A percentile compares a stretch with the other conserved stretches of the same genome.
These are phyloP conservation scores for Paraconiothyrium sp. DNA, from an alignment of 2,329 filamentous ascomycete genomes.

Conservation along the genomic window DNA sequence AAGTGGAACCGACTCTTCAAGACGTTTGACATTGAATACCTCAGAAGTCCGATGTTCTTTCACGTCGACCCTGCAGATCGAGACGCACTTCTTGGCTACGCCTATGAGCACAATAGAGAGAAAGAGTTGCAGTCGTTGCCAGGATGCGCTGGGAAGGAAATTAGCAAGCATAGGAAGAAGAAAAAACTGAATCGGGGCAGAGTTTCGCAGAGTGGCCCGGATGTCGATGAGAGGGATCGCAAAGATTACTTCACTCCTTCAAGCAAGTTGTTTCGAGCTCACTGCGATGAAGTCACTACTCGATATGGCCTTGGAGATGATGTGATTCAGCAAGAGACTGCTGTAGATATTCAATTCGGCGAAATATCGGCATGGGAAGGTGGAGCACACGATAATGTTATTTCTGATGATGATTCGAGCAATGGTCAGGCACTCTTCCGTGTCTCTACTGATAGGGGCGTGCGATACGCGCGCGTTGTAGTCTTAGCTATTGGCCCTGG, in stretches of 20 bases:
- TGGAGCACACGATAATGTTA: constrained; percentile 28
- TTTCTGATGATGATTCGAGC: constrained; percentile 28
- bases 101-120: constrained; percentile 68
- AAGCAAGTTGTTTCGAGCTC: constrained; percentile 51
- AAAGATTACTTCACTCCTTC: constrained; percentile 59
- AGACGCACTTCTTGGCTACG: constrained; percentile 76
- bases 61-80: constrained; percentile 80
- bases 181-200: constrained; percentile 63
- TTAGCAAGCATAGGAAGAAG: constrained; percentile 79
- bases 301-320: constrained; percentile 60
- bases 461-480: constrained; percentile 68
- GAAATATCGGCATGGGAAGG: constrained; percentile 49
- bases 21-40: constrained; percentile 73
- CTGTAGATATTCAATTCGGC: constrained; percentile 70
- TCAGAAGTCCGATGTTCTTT: constrained; percentile 85
- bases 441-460: constrained; percentile 64
- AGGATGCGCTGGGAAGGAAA: constrained; percentile 79
- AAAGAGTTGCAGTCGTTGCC: constrained; percentile 74
- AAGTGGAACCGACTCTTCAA: constrained; percentile 76
- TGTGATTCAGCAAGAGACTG: constrained; percentile 68
- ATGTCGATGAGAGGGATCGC: constrained; percentile 57
- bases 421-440: constrained; percentile 69
- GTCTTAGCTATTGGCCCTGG: constrained; percentile 77
- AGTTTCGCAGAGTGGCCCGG: constrained; percentile 48
- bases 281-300: constrained; percentile 52